These are phyloP conservation scores for Colletotrichum salicis DNA, from an alignment of 2,329 filamentous ascomycete species.

Conservation along the genomic window DNA sequence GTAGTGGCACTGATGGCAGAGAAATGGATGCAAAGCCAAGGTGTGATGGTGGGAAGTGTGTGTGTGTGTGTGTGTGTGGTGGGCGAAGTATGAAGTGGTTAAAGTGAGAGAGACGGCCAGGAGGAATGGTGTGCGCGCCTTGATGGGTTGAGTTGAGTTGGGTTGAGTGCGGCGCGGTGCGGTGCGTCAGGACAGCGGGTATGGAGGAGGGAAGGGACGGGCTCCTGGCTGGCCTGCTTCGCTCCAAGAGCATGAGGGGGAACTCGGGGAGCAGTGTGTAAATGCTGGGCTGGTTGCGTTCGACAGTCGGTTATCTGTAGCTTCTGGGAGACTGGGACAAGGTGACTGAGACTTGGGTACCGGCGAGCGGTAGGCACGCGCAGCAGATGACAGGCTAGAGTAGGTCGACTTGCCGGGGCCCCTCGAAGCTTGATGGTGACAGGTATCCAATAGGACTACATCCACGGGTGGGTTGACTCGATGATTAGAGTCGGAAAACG, in stretches of 20 bases:
- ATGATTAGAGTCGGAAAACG: conserved; percentile 7
- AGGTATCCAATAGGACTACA: conserved; percentile 36
- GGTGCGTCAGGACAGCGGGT: conserved; percentile 28
- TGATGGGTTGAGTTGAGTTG: conserved; percentile 32
- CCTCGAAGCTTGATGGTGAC: conserved; percentile 38
- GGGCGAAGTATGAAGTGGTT: neutral
- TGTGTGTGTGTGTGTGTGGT: conserved; percentile 12
- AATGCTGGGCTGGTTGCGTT: conserved; percentile 29
- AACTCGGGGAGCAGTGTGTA: conserved; percentile 2
- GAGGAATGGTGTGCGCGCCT: conserved; percentile 33
- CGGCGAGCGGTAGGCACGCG: conserved; percentile 31
- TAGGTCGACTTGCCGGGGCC: conserved; percentile 34
- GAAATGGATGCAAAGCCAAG: conserved; percentile 23
- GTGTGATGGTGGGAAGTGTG: conserved; percentile 36
- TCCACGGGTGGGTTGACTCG: conserved; percentile 30
- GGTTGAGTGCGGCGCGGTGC: conserved; percentile 21
- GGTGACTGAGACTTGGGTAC: conserved; percentile 15
- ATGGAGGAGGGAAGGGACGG: conserved; percentile 15
- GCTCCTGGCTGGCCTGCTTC: conserved; percentile 18
- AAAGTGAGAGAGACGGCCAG: conserved; percentile 25
- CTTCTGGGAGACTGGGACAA: conserved; percentile 18
- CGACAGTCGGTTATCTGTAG: conserved; percentile 27
- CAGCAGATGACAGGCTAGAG: conserved; percentile 35
- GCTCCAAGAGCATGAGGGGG: conserved; percentile 20
- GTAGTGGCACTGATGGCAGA: conserved; percentile 21